Percentiles rank a stretch among this genome's conserved stretches.
These are phyloP conservation scores for Beta macrorhiza DNA, from an alignment of 179 eudicot genomes.

Conservation along the genomic window DNA sequence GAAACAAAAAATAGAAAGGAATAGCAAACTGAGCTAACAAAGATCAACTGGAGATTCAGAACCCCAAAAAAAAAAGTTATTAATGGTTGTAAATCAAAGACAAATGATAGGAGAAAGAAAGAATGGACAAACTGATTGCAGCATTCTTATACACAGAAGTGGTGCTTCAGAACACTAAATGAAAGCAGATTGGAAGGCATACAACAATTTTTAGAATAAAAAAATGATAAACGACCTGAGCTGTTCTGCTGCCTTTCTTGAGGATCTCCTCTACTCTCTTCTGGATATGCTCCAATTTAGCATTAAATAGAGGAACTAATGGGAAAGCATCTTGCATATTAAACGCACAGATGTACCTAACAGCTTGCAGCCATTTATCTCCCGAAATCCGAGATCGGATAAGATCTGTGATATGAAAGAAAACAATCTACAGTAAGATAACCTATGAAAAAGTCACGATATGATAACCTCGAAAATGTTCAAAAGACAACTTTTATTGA, in stretches of 20 bases:
- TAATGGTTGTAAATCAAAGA: neutral
- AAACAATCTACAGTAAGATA: neutral
- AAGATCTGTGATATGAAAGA: slow-evolving; percentile 11
- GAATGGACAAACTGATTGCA: neutral
- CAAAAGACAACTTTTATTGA: neutral
- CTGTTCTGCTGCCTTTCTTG: slow-evolving; percentile 4
- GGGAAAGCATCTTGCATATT: slow-evolving; percentile 16
- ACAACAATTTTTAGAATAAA: neutral
- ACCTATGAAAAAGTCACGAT: neutral
- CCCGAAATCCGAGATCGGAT: slow-evolving; percentile 4
- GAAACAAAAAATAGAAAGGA: neutral
- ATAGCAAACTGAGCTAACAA: neutral
- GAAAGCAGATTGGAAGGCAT: neutral
- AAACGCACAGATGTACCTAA: slow-evolving; percentile 9
- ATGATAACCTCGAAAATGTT: neutral
- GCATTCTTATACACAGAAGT: neutral
- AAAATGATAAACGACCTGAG: slow-evolving; percentile 8
- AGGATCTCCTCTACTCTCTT: neutral
- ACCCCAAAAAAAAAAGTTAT: neutral
- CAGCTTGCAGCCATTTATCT: slow-evolving; percentile 17
- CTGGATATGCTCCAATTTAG: neutral
- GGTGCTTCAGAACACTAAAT: neutral
- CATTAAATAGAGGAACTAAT: neutral
- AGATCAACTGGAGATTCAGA: no score
- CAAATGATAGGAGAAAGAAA: neutral